Base-by-base conservation (phyloP, 257 asterid species). In the Ocimum tenuiflorum region DNA sequence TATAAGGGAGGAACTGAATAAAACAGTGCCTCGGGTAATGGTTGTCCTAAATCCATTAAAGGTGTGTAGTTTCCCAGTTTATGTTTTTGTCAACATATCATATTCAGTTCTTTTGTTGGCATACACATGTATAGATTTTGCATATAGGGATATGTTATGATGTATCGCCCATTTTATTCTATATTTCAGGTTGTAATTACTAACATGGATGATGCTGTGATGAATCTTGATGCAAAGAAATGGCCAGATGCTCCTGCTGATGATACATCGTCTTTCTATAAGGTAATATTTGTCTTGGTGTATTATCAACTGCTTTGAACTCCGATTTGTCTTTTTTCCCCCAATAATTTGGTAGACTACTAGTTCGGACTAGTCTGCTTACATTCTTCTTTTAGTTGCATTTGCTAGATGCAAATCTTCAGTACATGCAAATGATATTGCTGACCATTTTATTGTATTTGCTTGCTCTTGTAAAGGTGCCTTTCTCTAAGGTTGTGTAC, bases 191-290 rank as follows among this genome's bases (percentile, higher is more conserved):
- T 91, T 51, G 84, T 91, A 50, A 82, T 91, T 70, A 85, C 95
- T 59, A 86, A 91, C 60, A 63, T 87, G 77, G 98, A 85, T 14
- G 78, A 76, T 72, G 65, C 80, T 48, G 84, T 84, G n/a, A 76
- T 78, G 81, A 85, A 87, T 60, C 86, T 85, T 33, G 95, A 87
- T 81, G 96, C 98, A 54, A 91, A 89, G 88, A 89, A 73, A 78
- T 91, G 95, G 96, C 98, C 98, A 39, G 96, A 88, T 73, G 95
- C 95, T 67, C 89, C 85, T 66, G 72, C 79, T 13, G 86, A 91
- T 41, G 88, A 80, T 20, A 68, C 85, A 39, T 82, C 91, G 10
- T 85, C 95, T 1, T 68, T 75, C 67, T 87, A 89, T 70, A 91
- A 89, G 94, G 98, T 89, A 38, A 38, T 8, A 14, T 19, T 38